Evolutionary conservation across 305 asterid species (phyloP).

Genomic region (Solanum chacoense): DNA sequence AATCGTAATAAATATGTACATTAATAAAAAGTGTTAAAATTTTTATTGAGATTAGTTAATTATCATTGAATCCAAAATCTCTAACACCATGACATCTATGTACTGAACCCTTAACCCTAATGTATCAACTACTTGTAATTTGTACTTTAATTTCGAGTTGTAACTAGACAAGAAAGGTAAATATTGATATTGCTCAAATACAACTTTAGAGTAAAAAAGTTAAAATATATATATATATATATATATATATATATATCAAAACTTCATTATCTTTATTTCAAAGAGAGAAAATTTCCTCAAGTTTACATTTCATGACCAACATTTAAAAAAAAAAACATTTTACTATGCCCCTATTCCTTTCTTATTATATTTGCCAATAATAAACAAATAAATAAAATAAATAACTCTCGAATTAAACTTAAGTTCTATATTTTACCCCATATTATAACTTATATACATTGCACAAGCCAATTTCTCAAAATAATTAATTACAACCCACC

Average conservation of each 20-base stretch:
- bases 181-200: too few species aligned
- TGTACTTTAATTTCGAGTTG: background rate
- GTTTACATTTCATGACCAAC: background rate
- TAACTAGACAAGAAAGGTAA: background rate
- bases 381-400: background rate
- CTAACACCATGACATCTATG: background rate
- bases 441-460: background rate
- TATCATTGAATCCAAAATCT: too few species aligned
- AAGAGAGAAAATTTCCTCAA: background rate
- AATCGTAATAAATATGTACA: too few species aligned
- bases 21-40: rapidly evolving
- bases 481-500: background rate
- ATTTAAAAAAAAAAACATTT: background rate
- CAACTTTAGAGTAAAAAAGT: too few species aligned
- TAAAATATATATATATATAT: too few species aligned
- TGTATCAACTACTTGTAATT: background rate
- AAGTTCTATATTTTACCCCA: background rate
- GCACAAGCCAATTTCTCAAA: background rate
- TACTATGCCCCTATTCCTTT: background rate
- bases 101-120: background rate
- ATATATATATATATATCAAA: background rate
- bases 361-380: background rate
- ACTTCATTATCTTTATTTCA: background rate
- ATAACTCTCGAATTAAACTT: background rate
- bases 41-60: too few species aligned